phyloP scores from a whole-genome alignment of 192 early-diverging fungal genomes.

The Gonapodya sp. region DNA sequence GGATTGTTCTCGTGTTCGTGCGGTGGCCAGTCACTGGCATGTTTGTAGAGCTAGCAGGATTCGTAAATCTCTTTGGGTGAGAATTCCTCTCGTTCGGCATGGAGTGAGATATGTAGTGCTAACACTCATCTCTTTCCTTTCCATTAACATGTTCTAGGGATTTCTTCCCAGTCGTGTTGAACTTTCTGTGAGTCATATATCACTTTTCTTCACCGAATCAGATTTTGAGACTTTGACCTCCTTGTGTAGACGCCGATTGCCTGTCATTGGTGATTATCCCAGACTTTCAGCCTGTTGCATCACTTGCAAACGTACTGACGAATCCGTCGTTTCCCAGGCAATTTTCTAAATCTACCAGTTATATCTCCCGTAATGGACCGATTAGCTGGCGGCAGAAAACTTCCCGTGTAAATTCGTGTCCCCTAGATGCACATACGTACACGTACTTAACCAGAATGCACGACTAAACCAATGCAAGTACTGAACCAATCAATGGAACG shows the following conservation, averaged over 20 bases:
- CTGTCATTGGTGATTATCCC: constrained; percentile 70
- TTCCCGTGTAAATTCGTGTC: constrained; percentile 34
- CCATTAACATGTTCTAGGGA: constrained; percentile 46
- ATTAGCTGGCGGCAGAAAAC: constrained; percentile 35
- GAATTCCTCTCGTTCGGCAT: background rate
- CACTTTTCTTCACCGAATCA: too few species aligned
- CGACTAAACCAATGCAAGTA: too few species aligned
- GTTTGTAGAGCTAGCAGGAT: constrained; percentile 81
- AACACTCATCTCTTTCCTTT: background rate
- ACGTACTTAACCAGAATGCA: too few species aligned
- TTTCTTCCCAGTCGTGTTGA: constrained; percentile 89
- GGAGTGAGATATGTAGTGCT: background rate
- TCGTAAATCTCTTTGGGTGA: constrained; percentile 95
- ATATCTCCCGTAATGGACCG: constrained; percentile 63
- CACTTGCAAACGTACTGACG: too few species aligned
- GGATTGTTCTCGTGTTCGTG: constrained; percentile 78
- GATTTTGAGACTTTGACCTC: too few species aligned
- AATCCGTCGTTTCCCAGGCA: too few species aligned
- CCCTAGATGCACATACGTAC: background rate
- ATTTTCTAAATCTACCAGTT: constrained; percentile 70
- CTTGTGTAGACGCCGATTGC: constrained; percentile 59
- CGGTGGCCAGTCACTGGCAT: constrained; percentile 88
- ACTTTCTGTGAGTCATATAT: constrained; percentile 55
- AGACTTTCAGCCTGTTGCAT: too few species aligned
- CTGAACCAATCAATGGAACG: too few species aligned